Evolutionary conservation across 495 filamentous ascomycete genomes (phyloP).

Genomic region (Melanomma pulvis-pyrius): DNA sequence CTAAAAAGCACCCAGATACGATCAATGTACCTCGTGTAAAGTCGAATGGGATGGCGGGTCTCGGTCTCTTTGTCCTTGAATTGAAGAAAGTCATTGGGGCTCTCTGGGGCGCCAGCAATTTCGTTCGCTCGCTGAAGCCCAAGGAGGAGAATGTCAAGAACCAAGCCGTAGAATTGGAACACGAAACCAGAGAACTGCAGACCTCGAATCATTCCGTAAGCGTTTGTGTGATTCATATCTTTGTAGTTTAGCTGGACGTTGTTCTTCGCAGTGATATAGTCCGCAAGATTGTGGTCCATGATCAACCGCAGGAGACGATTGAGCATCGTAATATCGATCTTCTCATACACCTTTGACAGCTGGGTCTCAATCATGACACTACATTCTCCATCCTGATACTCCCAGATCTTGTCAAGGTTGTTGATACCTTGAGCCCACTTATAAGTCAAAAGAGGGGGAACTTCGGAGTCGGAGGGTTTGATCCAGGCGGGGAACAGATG

Average conservation of each 20-base stretch:
- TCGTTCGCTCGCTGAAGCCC: constrained; percentile 93
- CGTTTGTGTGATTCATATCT: constrained; percentile 99
- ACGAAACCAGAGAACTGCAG: constrained; percentile 98
- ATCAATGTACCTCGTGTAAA: constrained; percentile 98
- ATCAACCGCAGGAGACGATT: constrained; percentile 92
- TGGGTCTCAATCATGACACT: constrained; percentile 99
- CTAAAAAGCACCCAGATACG: constrained; percentile 98
- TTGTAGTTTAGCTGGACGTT: constrained; percentile 99
- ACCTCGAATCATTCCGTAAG: constrained; percentile 96
- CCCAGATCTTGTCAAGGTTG: constrained; percentile 97
- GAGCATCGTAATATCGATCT: constrained; percentile 94
- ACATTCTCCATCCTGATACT: constrained; percentile 91
- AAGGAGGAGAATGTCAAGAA: constrained; percentile 90
- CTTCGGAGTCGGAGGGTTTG: constrained; percentile 98
- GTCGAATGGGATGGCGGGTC: constrained; percentile 87
- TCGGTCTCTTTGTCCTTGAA: constrained; percentile 92
- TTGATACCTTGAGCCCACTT: constrained; percentile 99
- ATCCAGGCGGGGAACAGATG: constrained; percentile 99
- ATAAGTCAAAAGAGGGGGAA: constrained; percentile 94
- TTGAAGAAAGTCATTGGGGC: constrained; percentile 97
- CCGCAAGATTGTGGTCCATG: constrained; percentile 99
- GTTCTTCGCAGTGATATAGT: constrained; percentile 99
- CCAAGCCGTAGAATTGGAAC: constrained; percentile 98
- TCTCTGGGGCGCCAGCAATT: constrained; percentile 94
- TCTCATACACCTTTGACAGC: constrained; percentile 98